These are phyloP conservation scores for Neurospora crassa DNA, from an alignment of 2,329 filamentous ascomycete species.

Conservation along the genomic window DNA sequence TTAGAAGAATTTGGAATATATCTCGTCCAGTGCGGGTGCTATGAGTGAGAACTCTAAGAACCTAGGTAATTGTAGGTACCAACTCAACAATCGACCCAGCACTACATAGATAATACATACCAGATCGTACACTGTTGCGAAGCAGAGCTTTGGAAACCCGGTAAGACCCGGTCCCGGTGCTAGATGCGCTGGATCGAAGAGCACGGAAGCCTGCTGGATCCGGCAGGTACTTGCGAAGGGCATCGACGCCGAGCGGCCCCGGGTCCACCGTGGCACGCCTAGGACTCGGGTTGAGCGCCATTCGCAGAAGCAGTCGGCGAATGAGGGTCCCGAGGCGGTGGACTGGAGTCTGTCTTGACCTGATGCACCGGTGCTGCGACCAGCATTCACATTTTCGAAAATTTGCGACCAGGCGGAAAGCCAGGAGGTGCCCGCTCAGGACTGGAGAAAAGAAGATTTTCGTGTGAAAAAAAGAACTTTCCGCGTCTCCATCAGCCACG, in stretches of 20 bases:
- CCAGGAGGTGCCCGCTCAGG: not conserved
- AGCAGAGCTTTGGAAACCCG: not conserved
- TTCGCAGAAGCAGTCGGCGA: not conserved
- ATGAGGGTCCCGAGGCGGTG: not conserved
- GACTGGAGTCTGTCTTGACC: not conserved
- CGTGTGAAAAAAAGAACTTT: not conserved
- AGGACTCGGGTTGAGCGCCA: not conserved
- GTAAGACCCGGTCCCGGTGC: not conserved
- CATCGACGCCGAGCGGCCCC: not conserved
- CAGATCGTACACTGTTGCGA: not conserved
- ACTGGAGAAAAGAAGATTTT: not conserved
- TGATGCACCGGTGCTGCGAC: not conserved
- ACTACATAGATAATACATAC: too few relatives aligned
- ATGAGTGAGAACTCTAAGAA: too few relatives aligned
- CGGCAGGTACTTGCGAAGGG: not conserved
- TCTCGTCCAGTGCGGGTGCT: too few relatives aligned
- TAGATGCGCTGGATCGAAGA: not conserved
- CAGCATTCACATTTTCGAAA: not conserved
- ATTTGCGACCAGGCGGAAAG: not conserved
- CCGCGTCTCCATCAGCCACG: not conserved
- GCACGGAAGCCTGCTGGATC: not conserved
- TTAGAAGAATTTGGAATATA: too few relatives aligned
- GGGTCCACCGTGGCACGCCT: not conserved
- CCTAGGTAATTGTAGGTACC: too few relatives aligned
- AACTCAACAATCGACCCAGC: too few relatives aligned